phyloP scores from a whole-genome alignment of 345 rosid genomes.

The Bruguiera gymnorhiza region DNA sequence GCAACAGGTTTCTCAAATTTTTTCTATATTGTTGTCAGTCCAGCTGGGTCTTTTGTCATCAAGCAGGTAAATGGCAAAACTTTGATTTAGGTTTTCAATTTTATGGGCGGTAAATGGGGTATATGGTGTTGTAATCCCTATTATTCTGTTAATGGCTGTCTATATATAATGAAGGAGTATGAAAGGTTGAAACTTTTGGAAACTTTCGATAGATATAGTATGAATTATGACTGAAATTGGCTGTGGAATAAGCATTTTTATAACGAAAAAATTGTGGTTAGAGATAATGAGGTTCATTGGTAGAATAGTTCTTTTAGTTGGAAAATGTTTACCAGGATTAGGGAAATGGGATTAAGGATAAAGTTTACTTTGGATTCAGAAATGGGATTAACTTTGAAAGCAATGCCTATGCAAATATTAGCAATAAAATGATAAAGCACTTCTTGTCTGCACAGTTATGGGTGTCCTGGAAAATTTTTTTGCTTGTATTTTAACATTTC shows the following conservation, averaged over 20 bases:
- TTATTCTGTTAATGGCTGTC: too few species aligned
- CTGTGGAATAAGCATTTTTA: too few species aligned
- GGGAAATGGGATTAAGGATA: background rate
- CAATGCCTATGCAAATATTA: background rate
- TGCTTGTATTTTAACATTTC: background rate
- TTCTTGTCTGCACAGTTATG: background rate
- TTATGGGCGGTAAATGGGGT: background rate
- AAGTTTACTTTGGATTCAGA: background rate
- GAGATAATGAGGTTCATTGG: too few species aligned
- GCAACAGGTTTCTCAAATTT: conserved; percentile 90
- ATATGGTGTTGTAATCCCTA: too few species aligned
- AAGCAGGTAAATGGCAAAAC: conserved; percentile 57
- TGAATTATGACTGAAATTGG: too few species aligned
- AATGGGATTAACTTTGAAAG: background rate
- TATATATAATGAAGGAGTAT: too few species aligned
- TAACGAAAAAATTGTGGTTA: too few species aligned
- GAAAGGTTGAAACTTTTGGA: background rate
- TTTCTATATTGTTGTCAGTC: conserved; percentile 64
- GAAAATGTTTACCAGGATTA: background rate
- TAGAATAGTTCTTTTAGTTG: too few species aligned
- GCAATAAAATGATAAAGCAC: background rate
- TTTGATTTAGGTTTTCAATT: background rate
- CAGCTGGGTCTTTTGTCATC: conserved; percentile 74
- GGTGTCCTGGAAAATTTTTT: background rate
- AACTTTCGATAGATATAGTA: background rate